A percentile compares a stretch with the other conserved stretches of the same genome.
Conservation (phyloP, 371 early-diverging fungal genomes). For the Lichtheimia corymbifera region DNA sequence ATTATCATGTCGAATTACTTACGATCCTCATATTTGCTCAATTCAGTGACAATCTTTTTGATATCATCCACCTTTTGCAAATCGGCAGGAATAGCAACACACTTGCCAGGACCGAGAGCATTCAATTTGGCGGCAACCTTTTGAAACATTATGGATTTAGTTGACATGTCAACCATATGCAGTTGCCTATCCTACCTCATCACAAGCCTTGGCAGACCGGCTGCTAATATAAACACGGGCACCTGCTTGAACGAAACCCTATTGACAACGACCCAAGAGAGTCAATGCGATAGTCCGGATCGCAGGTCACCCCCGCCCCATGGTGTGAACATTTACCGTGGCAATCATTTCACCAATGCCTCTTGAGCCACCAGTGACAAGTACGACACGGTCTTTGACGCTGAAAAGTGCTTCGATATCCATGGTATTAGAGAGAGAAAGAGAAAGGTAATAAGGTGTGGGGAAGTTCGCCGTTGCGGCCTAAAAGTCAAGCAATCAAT, state of each 20-base stretch:
- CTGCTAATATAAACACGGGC: constrained; percentile 78
- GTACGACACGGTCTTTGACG: constrained; percentile 85
- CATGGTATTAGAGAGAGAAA: constrained; percentile 29
- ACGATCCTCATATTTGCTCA: constrained; percentile 64
- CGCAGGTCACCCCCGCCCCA: too few relatives aligned
- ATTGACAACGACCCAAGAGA: background rate
- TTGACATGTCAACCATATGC: background rate
- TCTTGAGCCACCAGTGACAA: constrained; percentile 91
- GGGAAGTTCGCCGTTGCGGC: background rate
- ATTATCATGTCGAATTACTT: constrained; percentile 11
- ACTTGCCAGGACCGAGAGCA: constrained; percentile 67
- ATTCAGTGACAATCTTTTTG: constrained; percentile 59
- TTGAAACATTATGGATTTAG: background rate
- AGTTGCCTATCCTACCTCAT: constrained; percentile 37
- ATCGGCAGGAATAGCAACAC: constrained; percentile 79
- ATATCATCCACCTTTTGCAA: constrained; percentile 67
- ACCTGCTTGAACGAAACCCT: constrained; percentile 75
- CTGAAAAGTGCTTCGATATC: constrained; percentile 68
- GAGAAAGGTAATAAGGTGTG: background rate
- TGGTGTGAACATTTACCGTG: constrained; percentile 27
- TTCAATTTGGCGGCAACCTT: constrained; percentile 59
- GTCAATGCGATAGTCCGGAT: too few relatives aligned
- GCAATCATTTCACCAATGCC: constrained; percentile 80
- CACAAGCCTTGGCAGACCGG: constrained; percentile 64
- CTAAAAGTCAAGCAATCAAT: background rate